Percentiles rank a stretch among this genome's conserved stretches.
Conservation (phyloP, 2,329 filamentous ascomycete species). For the Nemania serpens region DNA sequence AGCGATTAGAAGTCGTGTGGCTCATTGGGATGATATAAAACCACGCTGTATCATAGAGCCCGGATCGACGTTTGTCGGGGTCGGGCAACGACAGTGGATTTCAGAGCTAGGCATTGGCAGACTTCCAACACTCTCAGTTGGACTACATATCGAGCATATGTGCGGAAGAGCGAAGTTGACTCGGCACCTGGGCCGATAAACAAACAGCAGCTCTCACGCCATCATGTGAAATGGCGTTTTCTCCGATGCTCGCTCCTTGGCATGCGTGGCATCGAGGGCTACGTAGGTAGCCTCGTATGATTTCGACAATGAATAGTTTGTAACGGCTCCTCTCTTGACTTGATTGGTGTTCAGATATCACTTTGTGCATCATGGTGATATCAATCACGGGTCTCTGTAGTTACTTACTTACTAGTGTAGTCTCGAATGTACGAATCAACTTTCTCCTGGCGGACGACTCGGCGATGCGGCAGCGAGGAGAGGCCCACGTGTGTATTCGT, state of each 20-base stretch:
- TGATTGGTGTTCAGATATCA: neutral
- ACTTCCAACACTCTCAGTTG: neutral
- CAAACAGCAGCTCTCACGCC: constrained; percentile 6
- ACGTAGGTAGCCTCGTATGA: neutral
- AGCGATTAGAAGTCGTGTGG: neutral
- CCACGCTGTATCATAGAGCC: neutral
- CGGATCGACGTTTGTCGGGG: neutral
- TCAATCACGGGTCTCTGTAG: neutral
- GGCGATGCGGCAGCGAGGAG: constrained; percentile 8
- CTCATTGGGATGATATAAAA: neutral
- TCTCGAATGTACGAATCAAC: constrained; percentile 1
- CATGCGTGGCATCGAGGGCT: neutral
- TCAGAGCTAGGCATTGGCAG: neutral
- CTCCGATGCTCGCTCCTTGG: neutral
- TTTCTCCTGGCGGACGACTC: constrained; percentile 12
- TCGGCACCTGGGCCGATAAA: neutral
- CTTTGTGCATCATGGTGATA: constrained; percentile 5
- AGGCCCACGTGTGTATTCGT: constrained; percentile 8
- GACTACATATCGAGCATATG: no score
- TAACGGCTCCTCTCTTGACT: neutral
- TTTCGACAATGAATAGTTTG: neutral
- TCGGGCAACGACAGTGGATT: neutral
- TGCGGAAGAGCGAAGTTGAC: neutral
- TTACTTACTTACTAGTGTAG: neutral
- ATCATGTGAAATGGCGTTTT: neutral